These are phyloP conservation scores for Talaromyces sp. DNA, from an alignment of 2,329 filamentous ascomycete genomes.

Conservation along the genomic window DNA sequence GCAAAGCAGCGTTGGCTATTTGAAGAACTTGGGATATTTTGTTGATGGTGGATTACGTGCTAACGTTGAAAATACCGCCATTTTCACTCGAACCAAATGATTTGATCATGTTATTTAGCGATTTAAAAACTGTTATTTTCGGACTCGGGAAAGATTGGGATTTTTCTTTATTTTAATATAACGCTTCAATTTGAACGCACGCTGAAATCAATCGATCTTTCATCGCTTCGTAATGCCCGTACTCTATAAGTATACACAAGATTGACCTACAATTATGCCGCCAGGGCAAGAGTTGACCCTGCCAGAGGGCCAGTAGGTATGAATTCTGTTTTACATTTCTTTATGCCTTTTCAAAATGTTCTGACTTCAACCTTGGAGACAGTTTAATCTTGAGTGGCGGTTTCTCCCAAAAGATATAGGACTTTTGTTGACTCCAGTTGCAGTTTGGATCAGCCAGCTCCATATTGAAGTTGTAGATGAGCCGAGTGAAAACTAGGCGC, in stretches of 20 bases:
- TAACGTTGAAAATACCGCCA: neutral
- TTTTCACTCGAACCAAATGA: neutral
- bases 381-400: conserved; percentile 2
- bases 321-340: too few relatives aligned
- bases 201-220: too few relatives aligned
- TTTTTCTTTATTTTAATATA: too few relatives aligned
- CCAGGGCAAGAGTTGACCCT: too few relatives aligned
- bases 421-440: conserved; percentile 4
- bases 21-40: conserved; percentile 4
- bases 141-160: too few relatives aligned
- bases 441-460: neutral
- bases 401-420: conserved; percentile 7
- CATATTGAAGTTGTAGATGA: conserved; percentile 7
- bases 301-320: too few relatives aligned
- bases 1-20: conserved; percentile 1
- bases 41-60: neutral
- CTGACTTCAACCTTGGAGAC: neutral
- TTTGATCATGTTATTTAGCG: too few relatives aligned
- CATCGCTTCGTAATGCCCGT: neutral
- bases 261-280: too few relatives aligned
- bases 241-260: too few relatives aligned
- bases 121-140: too few relatives aligned
- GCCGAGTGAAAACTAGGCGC: conserved; percentile 5
- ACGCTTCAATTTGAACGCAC: too few relatives aligned
- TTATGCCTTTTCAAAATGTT: too few relatives aligned